Conservation (phyloP, 345 rosid species). For the Camelina laxa region DNA sequence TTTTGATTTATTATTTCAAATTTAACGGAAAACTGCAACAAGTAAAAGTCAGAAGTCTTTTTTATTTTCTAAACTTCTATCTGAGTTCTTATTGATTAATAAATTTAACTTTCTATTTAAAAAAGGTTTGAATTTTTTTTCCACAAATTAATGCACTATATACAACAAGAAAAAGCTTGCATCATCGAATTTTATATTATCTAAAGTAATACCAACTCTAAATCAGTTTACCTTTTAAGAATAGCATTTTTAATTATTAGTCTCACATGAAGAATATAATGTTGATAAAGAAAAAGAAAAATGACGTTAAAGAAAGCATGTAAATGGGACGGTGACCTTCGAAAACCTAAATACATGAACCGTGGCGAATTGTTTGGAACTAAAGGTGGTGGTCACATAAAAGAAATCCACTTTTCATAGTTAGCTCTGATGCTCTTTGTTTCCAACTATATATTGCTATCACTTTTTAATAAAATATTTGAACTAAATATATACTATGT, state of each 20-base stretch:
- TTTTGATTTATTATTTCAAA: not conserved
- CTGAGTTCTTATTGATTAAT: not conserved
- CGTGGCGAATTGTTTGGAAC: conserved; percentile 39
- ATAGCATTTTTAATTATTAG: not conserved
- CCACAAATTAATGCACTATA: conserved; percentile 3
- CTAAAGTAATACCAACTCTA: conserved; percentile 28
- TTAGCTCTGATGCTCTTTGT: conserved; percentile 13
- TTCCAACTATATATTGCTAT: conserved; percentile 12
- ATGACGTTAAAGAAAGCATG: conserved; percentile 32
- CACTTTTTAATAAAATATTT: not conserved
- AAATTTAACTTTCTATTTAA: not conserved
- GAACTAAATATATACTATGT: not conserved
- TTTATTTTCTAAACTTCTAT: not conserved
- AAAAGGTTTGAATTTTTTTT: not conserved
- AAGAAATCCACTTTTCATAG: conserved; percentile 20
- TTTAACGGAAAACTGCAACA: not conserved
- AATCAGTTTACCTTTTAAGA: conserved; percentile 30
- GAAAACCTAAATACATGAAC: conserved; percentile 28
- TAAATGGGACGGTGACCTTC: conserved; percentile 39
- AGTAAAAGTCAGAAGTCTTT: not conserved
- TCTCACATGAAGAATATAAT: conserved; percentile 22
- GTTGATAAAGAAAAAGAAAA: conserved; percentile 8
- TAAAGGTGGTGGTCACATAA: conserved; percentile 18
- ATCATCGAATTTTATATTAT: conserved; percentile 18
- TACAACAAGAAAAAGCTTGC: conserved; percentile 15